Percentiles rank a stretch among this genome's conserved stretches.
Evolutionary conservation across 768 basidiomycete genomes (phyloP).

Genomic region (Pholiota molesta): DNA sequence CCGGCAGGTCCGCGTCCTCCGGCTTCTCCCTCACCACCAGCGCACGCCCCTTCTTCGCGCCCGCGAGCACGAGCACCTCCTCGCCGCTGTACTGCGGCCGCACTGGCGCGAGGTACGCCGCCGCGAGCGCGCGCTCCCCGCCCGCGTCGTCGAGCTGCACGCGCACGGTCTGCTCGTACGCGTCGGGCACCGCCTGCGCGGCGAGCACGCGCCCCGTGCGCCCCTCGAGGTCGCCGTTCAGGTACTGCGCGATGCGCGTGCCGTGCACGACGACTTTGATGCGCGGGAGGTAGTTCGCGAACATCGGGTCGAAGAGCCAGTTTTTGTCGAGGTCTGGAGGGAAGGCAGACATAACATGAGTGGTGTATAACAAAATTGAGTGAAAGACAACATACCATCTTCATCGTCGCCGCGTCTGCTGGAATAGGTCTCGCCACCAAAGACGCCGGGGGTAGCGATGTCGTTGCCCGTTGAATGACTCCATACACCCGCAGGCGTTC

Average conservation of each 20-base stretch:
- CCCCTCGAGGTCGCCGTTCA: constrained; percentile 39
- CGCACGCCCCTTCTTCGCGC: constrained; percentile 42
- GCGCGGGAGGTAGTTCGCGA: constrained; percentile 33
- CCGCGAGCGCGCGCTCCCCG: constrained; percentile 29
- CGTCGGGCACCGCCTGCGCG: constrained; percentile 30
- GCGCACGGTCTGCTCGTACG: constrained; percentile 40
- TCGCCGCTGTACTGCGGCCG: constrained; percentile 38
- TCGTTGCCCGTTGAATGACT: constrained; percentile 17
- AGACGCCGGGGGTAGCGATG: constrained; percentile 41
- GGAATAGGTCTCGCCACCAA: constrained; percentile 13
- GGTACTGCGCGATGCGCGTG: constrained; percentile 35
- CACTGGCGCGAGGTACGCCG: constrained; percentile 33
- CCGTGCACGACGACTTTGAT: constrained; percentile 42
- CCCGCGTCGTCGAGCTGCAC: constrained; percentile 30
- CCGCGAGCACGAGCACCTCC: constrained; percentile 53
- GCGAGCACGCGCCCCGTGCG: constrained; percentile 32
- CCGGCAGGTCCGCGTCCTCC: constrained; percentile 26
- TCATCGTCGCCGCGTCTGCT: constrained; percentile 10
- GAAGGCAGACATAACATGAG: neutral
- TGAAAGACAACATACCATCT: constrained; percentile 13
- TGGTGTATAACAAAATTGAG: neutral
- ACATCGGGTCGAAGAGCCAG: constrained; percentile 43
- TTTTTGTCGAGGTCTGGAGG: constrained; percentile 36
- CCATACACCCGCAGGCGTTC: constrained; percentile 31
- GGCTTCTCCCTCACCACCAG: constrained; percentile 47